Percentiles rank a stretch among this genome's conserved stretches.
phyloP scores from a whole-genome alignment of 2,329 filamentous ascomycete genomes.

The Cladosporium sp. region DNA sequence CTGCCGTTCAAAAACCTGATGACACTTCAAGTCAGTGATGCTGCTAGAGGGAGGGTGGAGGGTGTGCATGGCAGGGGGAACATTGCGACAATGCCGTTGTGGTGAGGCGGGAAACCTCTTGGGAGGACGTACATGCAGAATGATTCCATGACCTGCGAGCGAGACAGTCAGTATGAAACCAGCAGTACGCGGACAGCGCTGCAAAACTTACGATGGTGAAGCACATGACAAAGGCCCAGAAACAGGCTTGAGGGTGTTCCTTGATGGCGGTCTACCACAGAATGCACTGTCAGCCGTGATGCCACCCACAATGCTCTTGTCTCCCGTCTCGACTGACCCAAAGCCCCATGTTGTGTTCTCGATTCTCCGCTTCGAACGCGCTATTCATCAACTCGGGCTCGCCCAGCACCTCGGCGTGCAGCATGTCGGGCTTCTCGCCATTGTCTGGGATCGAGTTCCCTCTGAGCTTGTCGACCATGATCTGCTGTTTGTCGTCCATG shows the following conservation, averaged over 20 bases:
- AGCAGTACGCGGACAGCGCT: constrained; percentile 10
- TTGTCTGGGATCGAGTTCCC: neutral
- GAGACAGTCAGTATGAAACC: constrained; percentile 6
- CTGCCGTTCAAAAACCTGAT: constrained; percentile 50
- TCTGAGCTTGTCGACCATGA: neutral
- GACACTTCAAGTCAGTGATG: neutral
- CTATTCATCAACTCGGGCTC: constrained; percentile 39
- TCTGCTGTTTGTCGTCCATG: neutral
- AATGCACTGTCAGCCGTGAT: no score
- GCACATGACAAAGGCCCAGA: constrained; percentile 48
- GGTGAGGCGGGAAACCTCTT: neutral
- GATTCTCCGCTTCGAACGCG: constrained; percentile 52
- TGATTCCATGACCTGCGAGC: constrained; percentile 53
- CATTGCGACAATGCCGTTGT: no score
- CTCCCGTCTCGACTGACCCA: no score
- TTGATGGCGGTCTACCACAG: constrained; percentile 37
- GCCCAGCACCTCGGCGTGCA: constrained; percentile 34
- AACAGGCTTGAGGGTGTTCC: constrained; percentile 45
- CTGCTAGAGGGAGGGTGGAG: neutral
- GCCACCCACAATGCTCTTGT: no score
- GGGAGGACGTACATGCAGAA: constrained; percentile 45
- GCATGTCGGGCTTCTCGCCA: constrained; percentile 36
- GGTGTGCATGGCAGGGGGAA: no score
- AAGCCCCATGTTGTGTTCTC: constrained; percentile 45
- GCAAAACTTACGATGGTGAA: constrained; percentile 45